Conservation (phyloP, 768 basidiomycete genomes). For the Tricholoma bakamatsutake region DNA sequence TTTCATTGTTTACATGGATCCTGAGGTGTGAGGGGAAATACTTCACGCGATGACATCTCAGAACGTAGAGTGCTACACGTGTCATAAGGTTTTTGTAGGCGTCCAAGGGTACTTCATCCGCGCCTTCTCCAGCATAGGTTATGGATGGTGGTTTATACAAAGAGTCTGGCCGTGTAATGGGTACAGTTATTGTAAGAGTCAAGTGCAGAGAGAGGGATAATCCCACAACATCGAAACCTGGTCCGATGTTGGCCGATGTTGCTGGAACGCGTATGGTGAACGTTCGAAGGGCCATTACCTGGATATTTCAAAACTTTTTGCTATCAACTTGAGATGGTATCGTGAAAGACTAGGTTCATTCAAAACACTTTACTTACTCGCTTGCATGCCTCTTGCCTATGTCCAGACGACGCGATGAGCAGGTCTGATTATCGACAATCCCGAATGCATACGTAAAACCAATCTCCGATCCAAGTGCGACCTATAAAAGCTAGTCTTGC, state of each 20-base stretch:
- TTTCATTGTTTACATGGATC: conserved; percentile 84
- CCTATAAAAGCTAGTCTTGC: background rate
- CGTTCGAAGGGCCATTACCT: conserved; percentile 19
- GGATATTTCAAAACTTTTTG: background rate
- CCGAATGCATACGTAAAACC: background rate
- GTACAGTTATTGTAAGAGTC: conserved; percentile 55
- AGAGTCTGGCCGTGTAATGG: conserved; percentile 20
- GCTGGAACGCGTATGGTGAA: conserved; percentile 86
- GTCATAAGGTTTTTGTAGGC: conserved; percentile 97
- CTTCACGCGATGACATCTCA: conserved; percentile 78
- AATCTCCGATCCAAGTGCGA: background rate
- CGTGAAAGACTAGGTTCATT: background rate
- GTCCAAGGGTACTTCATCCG: conserved; percentile 85
- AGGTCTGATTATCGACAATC: background rate
- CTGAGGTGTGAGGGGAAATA: conserved; percentile 71
- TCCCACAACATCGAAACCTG: conserved; percentile 99
- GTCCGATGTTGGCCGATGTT: conserved; percentile 98
- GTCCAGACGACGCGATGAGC: too few relatives aligned
- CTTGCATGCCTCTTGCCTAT: too few relatives aligned
- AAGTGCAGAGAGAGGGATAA: conserved; percentile 88
- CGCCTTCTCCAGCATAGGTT: conserved; percentile 84
- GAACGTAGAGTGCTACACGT: conserved; percentile 93
- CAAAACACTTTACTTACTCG: background rate
- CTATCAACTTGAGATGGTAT: background rate
- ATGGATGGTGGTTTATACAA: conserved; percentile 53